Evolutionary conservation across 345 rosid species (phyloP), one percentile per base, ranked within the genome.

Genomic region (Viola odorata): DNA sequence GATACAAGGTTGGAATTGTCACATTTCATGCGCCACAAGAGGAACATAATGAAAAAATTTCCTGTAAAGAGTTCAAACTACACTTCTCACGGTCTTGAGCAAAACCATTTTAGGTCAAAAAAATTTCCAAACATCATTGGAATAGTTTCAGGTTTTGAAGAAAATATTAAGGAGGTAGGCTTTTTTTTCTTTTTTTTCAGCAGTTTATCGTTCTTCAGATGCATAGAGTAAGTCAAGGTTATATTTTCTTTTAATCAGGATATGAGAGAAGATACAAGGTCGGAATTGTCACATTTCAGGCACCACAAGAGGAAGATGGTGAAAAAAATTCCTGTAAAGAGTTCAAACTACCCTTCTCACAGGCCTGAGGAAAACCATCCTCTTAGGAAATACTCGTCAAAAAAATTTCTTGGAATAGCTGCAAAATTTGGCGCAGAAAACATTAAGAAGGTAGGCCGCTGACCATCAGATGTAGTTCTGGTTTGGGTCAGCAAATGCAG

Each of bases 291-390:
- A 54, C 92, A 95, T 74, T 95, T 91, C 76, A 88, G 82, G 75
- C 81, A 83, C 73, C 99, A 91, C 72, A 95, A 85, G 74, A 88
- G 99, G 68, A 95, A 91, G 78, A 61, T 80, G 14, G 58, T 74
- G 74, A 95, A 91, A 85, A 88, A 73, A 71, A 71, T 72, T 48
- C 48, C 79, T 45, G 97, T 97, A 69, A 88, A 86, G 82, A 62
- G 77, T 37, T 67, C 87, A 55, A 80, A 63, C 62, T 90, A 82
- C 71, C 95, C 89, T 42, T 86, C 80, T 68, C 89, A 88, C 80
- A 95, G 91, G 84, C 97, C 97, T 62, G 98, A 92, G 73, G 97
- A 92, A 67, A 75, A 87, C 75, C 77, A 87, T 70, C 90, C 91
- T 52, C 95, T 92, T 62, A 96, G 97, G 60, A 95, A 95, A 62